Conservation (phyloP, 2,329 filamentous ascomycete genomes). For the Fusarium odoratissimum region DNA sequence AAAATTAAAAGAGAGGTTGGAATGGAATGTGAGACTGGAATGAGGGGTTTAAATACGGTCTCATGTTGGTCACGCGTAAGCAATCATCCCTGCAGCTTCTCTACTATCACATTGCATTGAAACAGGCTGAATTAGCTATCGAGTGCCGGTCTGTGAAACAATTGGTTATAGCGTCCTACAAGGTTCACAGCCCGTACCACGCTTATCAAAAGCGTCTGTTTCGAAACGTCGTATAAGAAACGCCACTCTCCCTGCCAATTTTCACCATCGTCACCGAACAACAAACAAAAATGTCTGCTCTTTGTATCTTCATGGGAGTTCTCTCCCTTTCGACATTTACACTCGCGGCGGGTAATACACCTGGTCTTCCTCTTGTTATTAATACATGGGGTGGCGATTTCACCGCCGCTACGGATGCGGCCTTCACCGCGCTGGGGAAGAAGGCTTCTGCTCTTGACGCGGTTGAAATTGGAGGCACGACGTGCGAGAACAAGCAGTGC, state of each 20-base stretch:
- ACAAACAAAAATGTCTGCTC: slow-evolving; percentile 15
- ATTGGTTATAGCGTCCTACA: slow-evolving; percentile 16
- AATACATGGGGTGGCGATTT: slow-evolving; percentile 68
- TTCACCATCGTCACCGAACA: not conserved
- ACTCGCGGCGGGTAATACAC: slow-evolving; percentile 45
- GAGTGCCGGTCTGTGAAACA: slow-evolving; percentile 1
- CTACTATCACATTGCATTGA: slow-evolving; percentile 6
- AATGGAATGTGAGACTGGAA: slow-evolving; percentile 15
- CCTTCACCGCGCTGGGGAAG: slow-evolving; percentile 54
- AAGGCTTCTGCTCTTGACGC: slow-evolving; percentile 60
- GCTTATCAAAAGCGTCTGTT: slow-evolving; percentile 17
- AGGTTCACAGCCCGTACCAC: slow-evolving; percentile 16
- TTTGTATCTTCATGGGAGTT: slow-evolving; percentile 5
- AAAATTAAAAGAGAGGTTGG: not conserved
- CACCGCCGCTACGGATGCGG: slow-evolving; percentile 63
- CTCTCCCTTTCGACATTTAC: slow-evolving; percentile 20
- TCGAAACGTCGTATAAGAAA: slow-evolving; percentile 24
- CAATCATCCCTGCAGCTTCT: slow-evolving; percentile 9
- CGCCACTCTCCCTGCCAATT: slow-evolving; percentile 19
- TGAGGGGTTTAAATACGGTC: slow-evolving; percentile 37
- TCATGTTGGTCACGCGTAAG: slow-evolving; percentile 18
- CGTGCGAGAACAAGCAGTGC: slow-evolving; percentile 65
- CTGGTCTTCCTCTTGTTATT: slow-evolving; percentile 61
- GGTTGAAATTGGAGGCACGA: slow-evolving; percentile 61
- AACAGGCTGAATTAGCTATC: slow-evolving; percentile 6